Evolutionary conservation across 2,329 filamentous ascomycete genomes (phyloP).

Genomic region (Metarhizium guizhouense): DNA sequence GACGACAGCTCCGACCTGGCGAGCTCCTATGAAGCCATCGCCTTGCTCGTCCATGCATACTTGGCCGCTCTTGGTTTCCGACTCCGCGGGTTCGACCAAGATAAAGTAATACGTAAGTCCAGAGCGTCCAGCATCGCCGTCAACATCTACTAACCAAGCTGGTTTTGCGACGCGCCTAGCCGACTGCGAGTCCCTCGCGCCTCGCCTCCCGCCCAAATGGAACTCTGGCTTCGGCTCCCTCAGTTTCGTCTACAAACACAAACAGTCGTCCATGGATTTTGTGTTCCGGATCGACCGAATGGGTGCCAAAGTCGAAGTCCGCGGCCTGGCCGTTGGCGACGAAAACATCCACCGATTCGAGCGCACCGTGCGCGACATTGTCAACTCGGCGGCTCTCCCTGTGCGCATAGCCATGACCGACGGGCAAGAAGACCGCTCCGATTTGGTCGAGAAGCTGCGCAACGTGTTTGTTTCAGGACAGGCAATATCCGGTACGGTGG

Average conservation of each 20-base stretch:
- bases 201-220: slow-evolving; percentile 68
- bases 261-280: slow-evolving; percentile 76
- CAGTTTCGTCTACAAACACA: slow-evolving; percentile 79
- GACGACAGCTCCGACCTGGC: slow-evolving; percentile 55
- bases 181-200: slow-evolving; percentile 47
- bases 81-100: slow-evolving; percentile 76
- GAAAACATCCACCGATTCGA: slow-evolving; percentile 77
- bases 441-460: slow-evolving; percentile 38
- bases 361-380: slow-evolving; percentile 59
- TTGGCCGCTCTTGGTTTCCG: slow-evolving; percentile 75
- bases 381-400: slow-evolving; percentile 51
- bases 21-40: slow-evolving; percentile 71
- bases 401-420: slow-evolving; percentile 43
- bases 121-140: neutral
- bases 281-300: slow-evolving; percentile 75
- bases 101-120: slow-evolving; percentile 57
- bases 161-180: slow-evolving; percentile 8
- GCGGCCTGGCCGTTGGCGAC: slow-evolving; percentile 69
- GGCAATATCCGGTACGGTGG: slow-evolving; percentile 42
- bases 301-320: slow-evolving; percentile 74
- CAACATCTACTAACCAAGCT: neutral
- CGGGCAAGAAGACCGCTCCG: slow-evolving; percentile 38
- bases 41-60: slow-evolving; percentile 74
- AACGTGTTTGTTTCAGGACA: slow-evolving; percentile 66
- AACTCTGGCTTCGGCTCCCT: slow-evolving; percentile 64